A percentile compares a stretch with the other conserved stretches of the same genome.
These are phyloP conservation scores for Rheum nobile DNA, from an alignment of 148 eudicot species.

Conservation along the genomic window DNA sequence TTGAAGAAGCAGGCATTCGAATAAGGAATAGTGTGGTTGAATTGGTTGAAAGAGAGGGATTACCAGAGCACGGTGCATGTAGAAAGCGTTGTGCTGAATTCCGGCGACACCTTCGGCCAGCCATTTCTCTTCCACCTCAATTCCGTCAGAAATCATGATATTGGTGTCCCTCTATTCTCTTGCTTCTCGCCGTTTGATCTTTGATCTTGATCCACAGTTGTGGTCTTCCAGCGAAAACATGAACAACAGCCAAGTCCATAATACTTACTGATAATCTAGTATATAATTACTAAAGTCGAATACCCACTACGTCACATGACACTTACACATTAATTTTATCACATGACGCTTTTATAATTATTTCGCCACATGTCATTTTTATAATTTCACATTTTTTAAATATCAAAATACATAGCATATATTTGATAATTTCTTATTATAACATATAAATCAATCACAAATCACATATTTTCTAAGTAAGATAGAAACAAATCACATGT, in stretches of 20 bases:
- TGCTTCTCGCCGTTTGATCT: not conserved
- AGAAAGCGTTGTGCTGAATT: constrained; percentile 92
- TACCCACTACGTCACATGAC: no score
- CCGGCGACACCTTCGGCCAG: constrained; percentile 95
- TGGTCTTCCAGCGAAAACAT: not conserved
- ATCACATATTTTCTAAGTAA: no score
- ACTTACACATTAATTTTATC: no score
- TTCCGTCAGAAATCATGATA: constrained; percentile 35
- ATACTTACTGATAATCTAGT: not conserved
- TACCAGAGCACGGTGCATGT: constrained; percentile 88
- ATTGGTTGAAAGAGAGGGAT: constrained; percentile 4
- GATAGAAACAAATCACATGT: no score
- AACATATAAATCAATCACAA: no score
- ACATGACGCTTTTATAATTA: no score
- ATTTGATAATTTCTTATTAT: no score
- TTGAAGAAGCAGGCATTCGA: constrained; percentile 4
- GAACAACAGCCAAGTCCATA: not conserved
- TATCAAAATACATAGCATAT: no score
- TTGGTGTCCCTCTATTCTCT: constrained; percentile 11
- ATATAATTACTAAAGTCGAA: no score
- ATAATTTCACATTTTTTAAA: no score
- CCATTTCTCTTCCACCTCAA: constrained; percentile 98
- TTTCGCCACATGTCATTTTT: no score
- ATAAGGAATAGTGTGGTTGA: constrained; percentile 6
- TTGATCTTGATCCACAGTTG: not conserved